Evolutionary conservation across 2,329 filamentous ascomycete genomes (phyloP), one percentile per base, ranked within the genome.

Genomic region (Ophiostoma ulmi): DNA sequence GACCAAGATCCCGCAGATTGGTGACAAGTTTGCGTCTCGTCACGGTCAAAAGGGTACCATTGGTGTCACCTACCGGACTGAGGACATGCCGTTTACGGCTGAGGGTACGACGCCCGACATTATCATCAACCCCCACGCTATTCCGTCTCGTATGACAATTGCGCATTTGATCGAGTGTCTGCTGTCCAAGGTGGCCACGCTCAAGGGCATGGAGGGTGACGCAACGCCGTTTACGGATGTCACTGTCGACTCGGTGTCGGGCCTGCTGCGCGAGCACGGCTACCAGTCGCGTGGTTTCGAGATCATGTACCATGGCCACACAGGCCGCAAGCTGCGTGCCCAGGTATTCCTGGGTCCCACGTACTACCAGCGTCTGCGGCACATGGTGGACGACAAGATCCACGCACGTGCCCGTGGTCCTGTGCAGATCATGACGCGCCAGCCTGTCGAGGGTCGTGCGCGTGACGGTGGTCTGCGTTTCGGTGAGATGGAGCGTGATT

Each of bases 341-440:
- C 95, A 99, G 80, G 90, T 98, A 70, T 99, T 99, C 88, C 88
- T 99, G 71, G 95, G 95, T 10, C 95, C 95, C 0, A 99, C 95
- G 0, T 99, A 99, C 84, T 99, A 99, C 83, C 95, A 99, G 82
- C 93, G 96, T 80, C 87, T 99, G 72, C 91, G 95, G 74, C 96
- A 99, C 83, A 99, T 99, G 96, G 96, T 99, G 76, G 95, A 99
- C 80, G 95, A 99, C 85, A 99, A 99, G 87, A 99, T 99, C 76
- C 95, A 99, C 82, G 96, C 95, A n/a, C 91, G 96, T 81, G 95
- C 96, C 17, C 91, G 95, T 79, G 95, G 96, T 48, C 95, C 95
- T 0, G 92, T 97, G 31, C 95, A 99, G 82, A 99, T 99, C 77
- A 88, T 99, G 83, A 99, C 95, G 2, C 87, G 96, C 71, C 95